A percentile compares a stretch with the other conserved stretches of the same genome.
phyloP scores from a whole-genome alignment of 768 basidiomycete genomes.

The Calvatia gigantea region DNA sequence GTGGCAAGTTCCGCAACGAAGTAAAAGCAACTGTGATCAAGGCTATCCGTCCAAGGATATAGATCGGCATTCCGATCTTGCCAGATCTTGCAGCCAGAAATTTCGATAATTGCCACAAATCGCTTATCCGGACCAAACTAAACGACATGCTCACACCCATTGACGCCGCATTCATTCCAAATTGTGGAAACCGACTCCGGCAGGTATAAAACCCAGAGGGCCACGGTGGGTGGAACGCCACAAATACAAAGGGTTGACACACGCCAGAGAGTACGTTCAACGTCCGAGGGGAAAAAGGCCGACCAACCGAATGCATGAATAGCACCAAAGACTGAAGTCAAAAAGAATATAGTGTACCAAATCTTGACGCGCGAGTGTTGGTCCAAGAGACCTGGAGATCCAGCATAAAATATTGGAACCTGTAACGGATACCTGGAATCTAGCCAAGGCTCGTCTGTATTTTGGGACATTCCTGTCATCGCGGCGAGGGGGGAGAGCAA shows the following conservation, averaged over 20 bases:
- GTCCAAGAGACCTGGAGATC: not conserved
- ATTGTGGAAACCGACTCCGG: not conserved
- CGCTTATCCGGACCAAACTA: not conserved
- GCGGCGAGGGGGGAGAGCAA: not conserved
- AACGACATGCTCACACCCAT: not conserved
- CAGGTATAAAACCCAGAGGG: not conserved
- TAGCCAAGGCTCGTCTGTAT: not conserved
- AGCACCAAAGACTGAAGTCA: constrained; percentile 15
- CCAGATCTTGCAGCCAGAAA: not conserved
- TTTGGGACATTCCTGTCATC: not conserved
- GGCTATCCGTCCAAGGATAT: constrained; percentile 2
- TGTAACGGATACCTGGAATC: not conserved
- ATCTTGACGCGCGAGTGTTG: not conserved
- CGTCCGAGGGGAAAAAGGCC: constrained; percentile 12
- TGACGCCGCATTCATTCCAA: not conserved
- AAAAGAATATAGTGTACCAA: constrained; percentile 1
- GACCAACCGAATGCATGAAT: constrained; percentile 17
- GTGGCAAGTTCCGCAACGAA: not conserved
- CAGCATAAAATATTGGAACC: not conserved
- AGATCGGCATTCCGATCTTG: constrained; percentile 7
- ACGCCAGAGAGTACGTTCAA: constrained; percentile 13
- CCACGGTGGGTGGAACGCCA: constrained; percentile 2
- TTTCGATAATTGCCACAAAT: not conserved
- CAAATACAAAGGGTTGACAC: not conserved
- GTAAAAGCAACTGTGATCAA: constrained; percentile 1